Evolutionary conservation across 306 rosid species (phyloP).

Genomic region (Mucuna pruriens): DNA sequence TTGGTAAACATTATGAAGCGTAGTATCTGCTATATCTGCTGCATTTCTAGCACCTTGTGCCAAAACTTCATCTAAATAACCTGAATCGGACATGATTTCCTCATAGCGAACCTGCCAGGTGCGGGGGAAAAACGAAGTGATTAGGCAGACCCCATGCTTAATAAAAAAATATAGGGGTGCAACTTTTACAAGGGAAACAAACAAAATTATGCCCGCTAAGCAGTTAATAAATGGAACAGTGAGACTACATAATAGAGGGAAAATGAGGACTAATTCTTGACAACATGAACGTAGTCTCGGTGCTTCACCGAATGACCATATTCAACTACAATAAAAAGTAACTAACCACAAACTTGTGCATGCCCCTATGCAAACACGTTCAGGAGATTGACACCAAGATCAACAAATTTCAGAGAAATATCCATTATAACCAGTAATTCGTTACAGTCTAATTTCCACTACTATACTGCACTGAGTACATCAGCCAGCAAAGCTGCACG

Average conservation of each 20-base stretch:
- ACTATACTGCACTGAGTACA: not conserved
- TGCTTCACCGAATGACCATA: slow-evolving; percentile 2
- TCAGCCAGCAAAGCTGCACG: not conserved
- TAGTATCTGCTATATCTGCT: slow-evolving; percentile 73
- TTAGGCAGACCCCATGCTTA: slow-evolving; percentile 13
- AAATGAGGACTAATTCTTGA: slow-evolving; percentile 7
- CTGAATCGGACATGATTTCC: slow-evolving; percentile 81
- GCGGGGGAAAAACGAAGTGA: not conserved
- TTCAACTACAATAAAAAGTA: slow-evolving; percentile 10
- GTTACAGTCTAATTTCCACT: slow-evolving; percentile 2
- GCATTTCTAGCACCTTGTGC: slow-evolving; percentile 85
- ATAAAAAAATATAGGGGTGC: slow-evolving; percentile 1
- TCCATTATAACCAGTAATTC: not conserved
- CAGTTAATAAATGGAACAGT: not conserved
- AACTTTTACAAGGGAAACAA: not conserved
- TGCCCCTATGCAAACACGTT: not conserved
- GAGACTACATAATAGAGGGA: not conserved
- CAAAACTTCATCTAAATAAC: slow-evolving; percentile 82
- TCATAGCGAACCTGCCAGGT: slow-evolving; percentile 76
- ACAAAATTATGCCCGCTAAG: not conserved
- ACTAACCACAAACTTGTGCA: not conserved
- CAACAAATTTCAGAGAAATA: not conserved
- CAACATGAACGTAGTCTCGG: not conserved
- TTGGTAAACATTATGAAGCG: slow-evolving; percentile 79
- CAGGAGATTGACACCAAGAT: not conserved